Conservation (phyloP, 306 rosid species). For the Malus orientalis region DNA sequence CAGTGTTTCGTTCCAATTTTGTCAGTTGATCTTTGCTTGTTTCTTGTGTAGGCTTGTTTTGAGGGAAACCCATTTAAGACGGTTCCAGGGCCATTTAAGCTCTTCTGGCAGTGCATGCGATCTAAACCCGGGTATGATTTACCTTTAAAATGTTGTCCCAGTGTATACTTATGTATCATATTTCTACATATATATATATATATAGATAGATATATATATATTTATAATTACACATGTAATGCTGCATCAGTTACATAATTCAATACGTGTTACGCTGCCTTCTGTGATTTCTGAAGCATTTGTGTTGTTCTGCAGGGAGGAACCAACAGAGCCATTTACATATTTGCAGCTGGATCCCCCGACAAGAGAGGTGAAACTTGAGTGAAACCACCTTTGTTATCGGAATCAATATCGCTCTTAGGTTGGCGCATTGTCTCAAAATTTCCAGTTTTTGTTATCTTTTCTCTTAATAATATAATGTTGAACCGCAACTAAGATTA, state of each 20-base stretch:
- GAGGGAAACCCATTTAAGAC: slow-evolving; percentile 98
- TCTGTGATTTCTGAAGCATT: background rate
- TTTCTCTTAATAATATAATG: background rate
- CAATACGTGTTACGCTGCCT: background rate
- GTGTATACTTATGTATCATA: too few relatives aligned
- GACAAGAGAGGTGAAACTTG: slow-evolving; percentile 50
- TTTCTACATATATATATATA: background rate
- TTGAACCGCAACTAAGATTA: background rate
- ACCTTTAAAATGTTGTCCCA: background rate
- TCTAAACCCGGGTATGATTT: slow-evolving; percentile 74
- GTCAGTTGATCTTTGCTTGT: background rate
- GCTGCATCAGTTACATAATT: background rate
- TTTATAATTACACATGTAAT: background rate
- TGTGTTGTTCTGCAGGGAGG: slow-evolving; percentile 58
- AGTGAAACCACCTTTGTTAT: slow-evolving; percentile 22
- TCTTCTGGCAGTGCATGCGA: slow-evolving; percentile 94
- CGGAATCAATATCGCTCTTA: background rate
- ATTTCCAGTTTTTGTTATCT: background rate
- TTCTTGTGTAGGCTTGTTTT: slow-evolving; percentile 65
- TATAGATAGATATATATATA: background rate
- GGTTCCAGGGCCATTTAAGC: slow-evolving; percentile 96
- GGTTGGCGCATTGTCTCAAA: background rate
- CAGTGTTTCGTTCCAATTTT: background rate
- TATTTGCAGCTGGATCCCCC: slow-evolving; percentile 75
- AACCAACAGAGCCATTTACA: slow-evolving; percentile 73